phyloP scores from a whole-genome alignment of 495 filamentous ascomycete species.

The Neurospora sp. region DNA sequence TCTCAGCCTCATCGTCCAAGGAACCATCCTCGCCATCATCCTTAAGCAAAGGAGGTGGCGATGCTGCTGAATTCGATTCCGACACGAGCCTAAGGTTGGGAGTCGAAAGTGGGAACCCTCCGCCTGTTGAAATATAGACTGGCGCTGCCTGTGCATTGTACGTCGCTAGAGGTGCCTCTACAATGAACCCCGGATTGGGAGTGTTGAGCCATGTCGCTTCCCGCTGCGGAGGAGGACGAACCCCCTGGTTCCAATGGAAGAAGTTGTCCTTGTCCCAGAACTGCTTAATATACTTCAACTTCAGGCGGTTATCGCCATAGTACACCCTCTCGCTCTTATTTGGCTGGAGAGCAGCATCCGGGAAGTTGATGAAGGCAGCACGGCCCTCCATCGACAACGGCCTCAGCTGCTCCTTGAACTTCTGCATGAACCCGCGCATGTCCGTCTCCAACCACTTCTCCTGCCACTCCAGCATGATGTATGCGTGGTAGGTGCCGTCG shows the following conservation, averaged over 20 bases:
- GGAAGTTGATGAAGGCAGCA: background rate
- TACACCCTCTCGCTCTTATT: background rate
- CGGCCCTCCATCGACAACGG: background rate
- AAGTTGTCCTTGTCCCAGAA: background rate
- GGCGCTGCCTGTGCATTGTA: no score
- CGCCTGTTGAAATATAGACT: background rate
- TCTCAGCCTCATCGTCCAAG: background rate
- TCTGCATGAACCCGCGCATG: slow-evolving; percentile 13
- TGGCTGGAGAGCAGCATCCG: background rate
- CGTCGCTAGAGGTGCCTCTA: no score
- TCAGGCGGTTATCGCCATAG: background rate
- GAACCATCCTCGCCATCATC: background rate
- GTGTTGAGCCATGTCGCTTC: no score
- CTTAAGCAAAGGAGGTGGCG: background rate
- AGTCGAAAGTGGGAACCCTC: background rate
- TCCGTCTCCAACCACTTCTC: slow-evolving; percentile 20
- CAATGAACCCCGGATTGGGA: no score
- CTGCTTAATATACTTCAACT: background rate
- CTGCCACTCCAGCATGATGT: slow-evolving; percentile 18
- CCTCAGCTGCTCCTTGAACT: slow-evolving; percentile 11
- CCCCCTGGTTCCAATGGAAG: background rate
- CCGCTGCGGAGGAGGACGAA: slow-evolving; percentile 15
- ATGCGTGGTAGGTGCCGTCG: slow-evolving; percentile 12
- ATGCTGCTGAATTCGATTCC: background rate
- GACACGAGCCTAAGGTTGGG: background rate